phyloP scores from a whole-genome alignment of 176 grass and related monocot species.

The Aegilops speltoides region DNA sequence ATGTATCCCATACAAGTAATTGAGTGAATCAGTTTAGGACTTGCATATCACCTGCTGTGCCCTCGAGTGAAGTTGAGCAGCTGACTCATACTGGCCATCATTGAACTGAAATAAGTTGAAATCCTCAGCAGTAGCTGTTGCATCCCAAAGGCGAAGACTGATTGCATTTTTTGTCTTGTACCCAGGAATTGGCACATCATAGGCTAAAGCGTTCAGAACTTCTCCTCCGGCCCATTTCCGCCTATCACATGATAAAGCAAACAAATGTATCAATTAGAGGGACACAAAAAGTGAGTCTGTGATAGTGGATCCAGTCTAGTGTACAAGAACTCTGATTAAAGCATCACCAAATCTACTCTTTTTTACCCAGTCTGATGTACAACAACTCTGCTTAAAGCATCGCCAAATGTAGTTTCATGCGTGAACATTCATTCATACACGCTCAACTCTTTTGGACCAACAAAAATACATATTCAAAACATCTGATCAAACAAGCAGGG shows the following conservation, averaged over 20 bases:
- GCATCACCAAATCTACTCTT: slow-evolving; percentile 15
- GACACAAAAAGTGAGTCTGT: neutral
- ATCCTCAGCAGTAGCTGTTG: slow-evolving; percentile 77
- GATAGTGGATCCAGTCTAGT: neutral
- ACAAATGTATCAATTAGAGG: neutral
- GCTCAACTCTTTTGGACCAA: neutral
- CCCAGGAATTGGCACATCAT: slow-evolving; percentile 97
- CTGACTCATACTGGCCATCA: slow-evolving; percentile 80
- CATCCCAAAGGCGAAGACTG: slow-evolving; percentile 95
- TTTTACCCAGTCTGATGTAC: neutral
- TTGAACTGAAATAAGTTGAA: slow-evolving; percentile 97
- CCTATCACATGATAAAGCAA: slow-evolving; percentile 38
- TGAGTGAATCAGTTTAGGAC: slow-evolving; percentile 7
- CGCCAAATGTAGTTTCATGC: slow-evolving; percentile 20
- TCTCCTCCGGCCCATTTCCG: slow-evolving; percentile 90
- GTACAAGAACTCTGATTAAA: neutral
- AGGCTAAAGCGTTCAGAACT: slow-evolving; percentile 77
- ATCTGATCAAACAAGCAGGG: slow-evolving; percentile 7
- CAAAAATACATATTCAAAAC: neutral
- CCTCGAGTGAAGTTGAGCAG: slow-evolving; percentile 86
- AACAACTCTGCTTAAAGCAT: neutral
- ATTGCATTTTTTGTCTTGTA: slow-evolving; percentile 97
- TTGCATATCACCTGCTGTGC: slow-evolving; percentile 74
- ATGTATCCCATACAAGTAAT: slow-evolving; percentile 11
- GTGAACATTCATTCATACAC: neutral